phyloP scores from a whole-genome alignment of 495 filamentous ascomycete genomes.

The Tuber calosporum region DNA sequence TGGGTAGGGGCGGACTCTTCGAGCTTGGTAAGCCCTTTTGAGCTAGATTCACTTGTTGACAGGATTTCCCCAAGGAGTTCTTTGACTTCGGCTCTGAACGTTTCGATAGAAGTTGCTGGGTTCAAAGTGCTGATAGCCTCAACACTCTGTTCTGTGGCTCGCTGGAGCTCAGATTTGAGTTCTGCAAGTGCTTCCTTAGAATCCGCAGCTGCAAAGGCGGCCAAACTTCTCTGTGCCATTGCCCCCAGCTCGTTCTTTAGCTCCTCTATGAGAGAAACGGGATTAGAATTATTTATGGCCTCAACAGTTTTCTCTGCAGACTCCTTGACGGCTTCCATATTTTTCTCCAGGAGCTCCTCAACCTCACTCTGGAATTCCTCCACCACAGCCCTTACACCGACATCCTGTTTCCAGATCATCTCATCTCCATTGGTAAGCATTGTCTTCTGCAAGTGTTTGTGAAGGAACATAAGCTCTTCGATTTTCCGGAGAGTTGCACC shows the following conservation, averaged over 20 bases:
- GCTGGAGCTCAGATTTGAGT: slow-evolving; percentile 58
- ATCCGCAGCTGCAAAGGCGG: slow-evolving; percentile 38
- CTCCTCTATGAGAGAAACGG: slow-evolving; percentile 57
- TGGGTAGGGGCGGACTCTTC: slow-evolving; percentile 29
- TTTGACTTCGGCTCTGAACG: slow-evolving; percentile 33
- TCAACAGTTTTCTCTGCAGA: slow-evolving; percentile 45
- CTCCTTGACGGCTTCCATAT: slow-evolving; percentile 61
- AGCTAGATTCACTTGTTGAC: slow-evolving; percentile 16
- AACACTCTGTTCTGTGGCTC: slow-evolving; percentile 14
- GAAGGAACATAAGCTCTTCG: slow-evolving; percentile 78
- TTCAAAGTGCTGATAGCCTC: slow-evolving; percentile 33
- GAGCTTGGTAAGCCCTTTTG: slow-evolving; percentile 26
- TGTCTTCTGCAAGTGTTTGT: slow-evolving; percentile 46
- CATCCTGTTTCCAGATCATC: slow-evolving; percentile 37
- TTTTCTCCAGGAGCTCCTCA: slow-evolving; percentile 57
- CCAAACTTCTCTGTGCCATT: slow-evolving; percentile 38
- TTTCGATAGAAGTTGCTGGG: slow-evolving; percentile 20
- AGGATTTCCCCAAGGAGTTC: slow-evolving; percentile 31
- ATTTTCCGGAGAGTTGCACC: slow-evolving; percentile 33
- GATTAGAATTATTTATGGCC: slow-evolving; percentile 46
- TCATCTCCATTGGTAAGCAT: slow-evolving; percentile 38
- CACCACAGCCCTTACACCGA: slow-evolving; percentile 69
- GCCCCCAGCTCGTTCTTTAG: slow-evolving; percentile 61
- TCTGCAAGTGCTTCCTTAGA: slow-evolving; percentile 63
- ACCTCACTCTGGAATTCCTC: slow-evolving; percentile 87